These are phyloP conservation scores for Alternaria alternata DNA, from an alignment of 2,329 filamentous ascomycete species.

Conservation along the genomic window DNA sequence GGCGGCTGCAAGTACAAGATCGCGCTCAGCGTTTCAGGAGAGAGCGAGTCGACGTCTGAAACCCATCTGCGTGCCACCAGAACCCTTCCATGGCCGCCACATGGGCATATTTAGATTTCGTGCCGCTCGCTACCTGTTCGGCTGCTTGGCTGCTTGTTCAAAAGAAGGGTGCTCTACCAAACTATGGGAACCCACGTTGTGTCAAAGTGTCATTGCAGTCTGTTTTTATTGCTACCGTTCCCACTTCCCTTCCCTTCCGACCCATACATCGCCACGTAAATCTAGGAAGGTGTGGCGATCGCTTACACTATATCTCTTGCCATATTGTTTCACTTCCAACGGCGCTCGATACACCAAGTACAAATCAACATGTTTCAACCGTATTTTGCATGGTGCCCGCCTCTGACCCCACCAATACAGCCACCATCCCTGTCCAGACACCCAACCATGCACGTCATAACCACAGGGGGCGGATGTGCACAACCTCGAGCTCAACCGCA, in stretches of 20 bases:
- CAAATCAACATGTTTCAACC: conserved; percentile 15
- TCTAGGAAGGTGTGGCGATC: background rate
- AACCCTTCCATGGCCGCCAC: conserved; percentile 29
- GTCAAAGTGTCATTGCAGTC: conserved; percentile 6
- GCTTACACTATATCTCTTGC: conserved; percentile 1
- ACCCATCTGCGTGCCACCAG: conserved; percentile 34
- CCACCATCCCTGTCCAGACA: conserved; percentile 3
- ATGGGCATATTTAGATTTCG: conserved; percentile 10
- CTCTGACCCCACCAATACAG: conserved; percentile 3
- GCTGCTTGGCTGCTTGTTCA: conserved; percentile 6
- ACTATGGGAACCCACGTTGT: background rate
- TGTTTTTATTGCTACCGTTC: background rate
- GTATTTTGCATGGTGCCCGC: conserved; percentile 1
- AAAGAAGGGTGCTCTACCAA: conserved; percentile 5
- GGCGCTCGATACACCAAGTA: conserved; percentile 4
- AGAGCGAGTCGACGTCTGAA: conserved; percentile 37
- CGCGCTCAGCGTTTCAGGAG: conserved; percentile 42
- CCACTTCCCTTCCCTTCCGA: background rate
- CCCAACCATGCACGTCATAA: conserved; percentile 9
- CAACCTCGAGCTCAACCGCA: background rate
- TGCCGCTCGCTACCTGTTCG: conserved; percentile 5
- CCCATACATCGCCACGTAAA: background rate
- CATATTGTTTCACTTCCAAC: conserved; percentile 5
- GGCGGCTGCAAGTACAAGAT: conserved; percentile 22
- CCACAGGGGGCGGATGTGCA: background rate